phyloP scores from a whole-genome alignment of 441 rosid genomes.

The Flueggea neowawraea region DNA sequence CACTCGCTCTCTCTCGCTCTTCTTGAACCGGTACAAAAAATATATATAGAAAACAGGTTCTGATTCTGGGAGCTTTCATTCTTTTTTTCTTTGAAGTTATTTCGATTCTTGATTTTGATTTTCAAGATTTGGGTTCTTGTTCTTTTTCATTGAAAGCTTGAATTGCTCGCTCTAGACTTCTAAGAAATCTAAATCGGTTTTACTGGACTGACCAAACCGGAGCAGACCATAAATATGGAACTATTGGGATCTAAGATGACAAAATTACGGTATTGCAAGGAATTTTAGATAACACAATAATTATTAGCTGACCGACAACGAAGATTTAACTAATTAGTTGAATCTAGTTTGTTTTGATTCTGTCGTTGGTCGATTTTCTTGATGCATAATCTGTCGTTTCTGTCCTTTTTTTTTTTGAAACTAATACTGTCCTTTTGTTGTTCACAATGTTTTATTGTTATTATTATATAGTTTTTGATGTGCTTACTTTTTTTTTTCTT shows the following conservation, averaged over 20 bases:
- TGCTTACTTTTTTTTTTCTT: not conserved
- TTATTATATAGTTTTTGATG: too few species aligned
- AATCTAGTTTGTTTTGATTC: slow-evolving; percentile 13
- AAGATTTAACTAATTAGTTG: slow-evolving; percentile 14
- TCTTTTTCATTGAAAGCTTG: too few species aligned
- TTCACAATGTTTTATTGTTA: not conserved
- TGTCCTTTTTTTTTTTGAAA: not conserved
- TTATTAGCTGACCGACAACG: slow-evolving; percentile 12
- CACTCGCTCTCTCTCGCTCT: too few species aligned
- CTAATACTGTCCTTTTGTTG: not conserved
- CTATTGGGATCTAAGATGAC: too few species aligned
- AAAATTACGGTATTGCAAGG: too few species aligned
- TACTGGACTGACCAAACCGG: not conserved
- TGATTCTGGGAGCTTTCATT: not conserved
- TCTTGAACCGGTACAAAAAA: too few species aligned
- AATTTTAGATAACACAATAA: too few species aligned
- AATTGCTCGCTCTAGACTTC: too few species aligned
- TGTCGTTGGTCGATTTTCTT: slow-evolving; percentile 22
- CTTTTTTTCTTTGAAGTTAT: too few species aligned
- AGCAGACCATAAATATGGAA: too few species aligned
- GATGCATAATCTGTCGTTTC: slow-evolving; percentile 15
- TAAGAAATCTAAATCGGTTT: too few species aligned
- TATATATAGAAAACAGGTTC: not conserved
- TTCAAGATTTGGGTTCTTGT: not conserved
- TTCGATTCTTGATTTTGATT: not conserved